A percentile compares a stretch with the other conserved stretches of the same genome.
Conservation (phyloP, 2,329 filamentous ascomycete species). For the Stenocarpella maydis region DNA sequence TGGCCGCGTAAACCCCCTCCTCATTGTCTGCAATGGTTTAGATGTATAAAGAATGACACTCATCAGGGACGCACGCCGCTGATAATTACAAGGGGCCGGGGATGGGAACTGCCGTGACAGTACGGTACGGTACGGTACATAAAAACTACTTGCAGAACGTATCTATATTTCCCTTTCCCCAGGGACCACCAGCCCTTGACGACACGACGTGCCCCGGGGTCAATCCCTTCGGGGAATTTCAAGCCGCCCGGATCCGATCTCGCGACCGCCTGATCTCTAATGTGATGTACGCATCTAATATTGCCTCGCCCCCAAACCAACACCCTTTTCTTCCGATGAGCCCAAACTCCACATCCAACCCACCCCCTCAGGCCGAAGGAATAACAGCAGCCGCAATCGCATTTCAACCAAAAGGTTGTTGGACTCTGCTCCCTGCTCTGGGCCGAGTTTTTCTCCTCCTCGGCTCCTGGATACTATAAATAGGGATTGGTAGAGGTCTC, state of each 20-base stretch:
- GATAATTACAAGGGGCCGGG: not conserved
- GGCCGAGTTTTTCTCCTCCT: not conserved
- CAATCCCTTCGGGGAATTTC: conserved; percentile 3
- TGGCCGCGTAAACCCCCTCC: not conserved
- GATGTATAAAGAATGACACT: not conserved
- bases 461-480: not conserved
- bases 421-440: conserved; percentile 1
- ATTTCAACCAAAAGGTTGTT: conserved; percentile 25
- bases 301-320: not conserved
- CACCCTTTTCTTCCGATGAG: no score
- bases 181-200: conserved; percentile 7
- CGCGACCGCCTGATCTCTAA: not conserved
- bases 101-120: not conserved
- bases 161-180: not conserved
- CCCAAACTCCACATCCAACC: no score
- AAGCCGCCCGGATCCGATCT: conserved; percentile 13
- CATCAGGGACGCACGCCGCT: not conserved
- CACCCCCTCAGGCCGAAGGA: not conserved
- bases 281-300: not conserved
- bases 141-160: not conserved
- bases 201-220: conserved; percentile 14
- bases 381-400: conserved; percentile 17
- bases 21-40: conserved; percentile 4
- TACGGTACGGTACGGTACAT: not conserved
- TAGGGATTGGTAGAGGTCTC: no score